phyloP scores from a whole-genome alignment of 768 basidiomycete species.

The Leccinum longicurvipes region DNA sequence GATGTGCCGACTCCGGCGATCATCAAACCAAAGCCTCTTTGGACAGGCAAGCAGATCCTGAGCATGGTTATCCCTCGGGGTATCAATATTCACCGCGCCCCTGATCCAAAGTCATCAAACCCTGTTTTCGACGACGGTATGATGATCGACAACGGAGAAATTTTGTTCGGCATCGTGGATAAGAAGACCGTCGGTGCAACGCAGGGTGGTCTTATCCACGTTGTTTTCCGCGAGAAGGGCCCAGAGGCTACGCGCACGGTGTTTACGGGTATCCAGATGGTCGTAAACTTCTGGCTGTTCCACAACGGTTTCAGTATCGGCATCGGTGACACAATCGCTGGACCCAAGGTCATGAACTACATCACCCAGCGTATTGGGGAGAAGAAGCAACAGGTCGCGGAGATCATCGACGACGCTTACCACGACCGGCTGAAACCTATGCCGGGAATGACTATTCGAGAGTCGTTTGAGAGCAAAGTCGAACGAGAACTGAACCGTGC shows the following conservation, averaged over 20 bases:
- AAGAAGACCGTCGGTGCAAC: slow-evolving; percentile 99
- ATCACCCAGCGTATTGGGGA: slow-evolving; percentile 82
- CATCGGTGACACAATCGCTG: slow-evolving; percentile 98
- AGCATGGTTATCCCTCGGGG: slow-evolving; percentile 91
- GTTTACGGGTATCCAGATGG: slow-evolving; percentile 90
- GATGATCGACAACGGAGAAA: slow-evolving; percentile 94
- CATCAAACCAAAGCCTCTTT: slow-evolving; percentile 93
- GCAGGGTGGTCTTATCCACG: slow-evolving; percentile 91
- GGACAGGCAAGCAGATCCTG: slow-evolving; percentile 97
- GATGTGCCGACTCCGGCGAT: slow-evolving; percentile 88
- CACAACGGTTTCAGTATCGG: slow-evolving; percentile 99
- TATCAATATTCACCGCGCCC: slow-evolving; percentile 84
- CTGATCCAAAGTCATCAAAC: slow-evolving; percentile 74
- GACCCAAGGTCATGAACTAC: slow-evolving; percentile 78
- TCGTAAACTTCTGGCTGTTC: slow-evolving; percentile 98
- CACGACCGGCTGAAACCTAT: slow-evolving; percentile 84
- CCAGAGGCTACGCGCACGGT: slow-evolving; percentile 86
- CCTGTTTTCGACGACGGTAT: slow-evolving; percentile 93
- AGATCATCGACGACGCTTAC: slow-evolving; percentile 78
- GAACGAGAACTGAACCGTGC: slow-evolving; percentile 91
- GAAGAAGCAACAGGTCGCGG: slow-evolving; percentile 75
- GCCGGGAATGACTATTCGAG: slow-evolving; percentile 99
- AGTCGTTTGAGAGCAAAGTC: slow-evolving; percentile 93
- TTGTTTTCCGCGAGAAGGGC: slow-evolving; percentile 97
- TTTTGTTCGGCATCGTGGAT: slow-evolving; percentile 92